Base-by-base conservation (phyloP, 345 rosid species). In the Lumnitzera racemosa region DNA sequence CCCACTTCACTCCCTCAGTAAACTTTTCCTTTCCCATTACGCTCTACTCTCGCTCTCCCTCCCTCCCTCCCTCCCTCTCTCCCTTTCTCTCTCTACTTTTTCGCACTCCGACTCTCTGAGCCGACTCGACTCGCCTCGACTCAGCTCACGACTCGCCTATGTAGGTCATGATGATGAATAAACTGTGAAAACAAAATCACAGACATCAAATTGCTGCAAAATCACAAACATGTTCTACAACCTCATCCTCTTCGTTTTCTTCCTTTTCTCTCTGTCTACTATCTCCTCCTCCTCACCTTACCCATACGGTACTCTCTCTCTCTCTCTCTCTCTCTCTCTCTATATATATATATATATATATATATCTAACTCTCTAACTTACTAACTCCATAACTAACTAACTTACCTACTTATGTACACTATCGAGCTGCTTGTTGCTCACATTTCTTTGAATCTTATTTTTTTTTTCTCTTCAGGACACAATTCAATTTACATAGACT, bases 401-500 rank as follows among this genome's bases (percentile, higher is more conserved):
- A n/a, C 24, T 6, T 1, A 11, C 60, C 13, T 17, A 16, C 11
- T 17, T 54, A 24, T 6, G 11, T 54, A 7, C 17, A 43, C 29
- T 25, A 47, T 20, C 25, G 16, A 13, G 23, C 46, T 48, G 4
- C 47, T 36, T 36, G 13, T 20, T 56, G 20, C 24, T 47, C 17
- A 23, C 60, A 9, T 15, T 49, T 24, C 11, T 53, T 0, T 12
- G 5, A 14, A 15, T 23, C 29, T 61, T 12, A 11, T 41, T 31
- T 43, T 15, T 41, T 15, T 7, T 27, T n/a, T 3, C 36, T 14
- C 24, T 51, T 56, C 62, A 65, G 68, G 70, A 16, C 47, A 80
- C 59, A 70, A 78, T 12, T 78, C 81, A 24, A 78, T 71, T 77
- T 78, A 76, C 82, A 88, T 95, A 20, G 98, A 95, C 77, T 86